phyloP scores from a whole-genome alignment of 768 basidiomycete genomes.

The Hericium coralloides region DNA sequence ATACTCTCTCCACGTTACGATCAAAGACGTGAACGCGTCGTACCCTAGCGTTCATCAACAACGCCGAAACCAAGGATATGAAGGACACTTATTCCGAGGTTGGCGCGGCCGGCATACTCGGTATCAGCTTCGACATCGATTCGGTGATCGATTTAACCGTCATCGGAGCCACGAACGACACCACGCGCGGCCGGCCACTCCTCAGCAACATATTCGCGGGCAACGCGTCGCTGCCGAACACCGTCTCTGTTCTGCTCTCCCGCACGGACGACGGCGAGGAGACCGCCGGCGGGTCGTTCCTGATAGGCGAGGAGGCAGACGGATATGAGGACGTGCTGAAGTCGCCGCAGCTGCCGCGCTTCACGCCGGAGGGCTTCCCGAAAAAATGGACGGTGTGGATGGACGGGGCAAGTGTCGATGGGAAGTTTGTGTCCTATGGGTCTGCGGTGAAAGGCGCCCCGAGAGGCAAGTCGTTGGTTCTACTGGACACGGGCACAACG shows the following conservation, averaged over 20 bases:
- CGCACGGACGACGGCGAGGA: constrained; percentile 22
- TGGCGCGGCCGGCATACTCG: background rate
- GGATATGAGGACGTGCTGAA: constrained; percentile 19
- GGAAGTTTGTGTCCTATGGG: background rate
- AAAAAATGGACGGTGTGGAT: background rate
- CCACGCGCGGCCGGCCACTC: too few relatives aligned
- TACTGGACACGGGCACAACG: background rate
- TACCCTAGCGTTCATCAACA: background rate
- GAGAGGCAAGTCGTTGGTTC: background rate
- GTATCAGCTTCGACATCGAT: background rate
- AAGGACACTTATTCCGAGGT: background rate
- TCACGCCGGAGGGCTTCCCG: background rate
- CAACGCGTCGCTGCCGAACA: constrained; percentile 22
- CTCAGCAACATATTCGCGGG: constrained; percentile 10
- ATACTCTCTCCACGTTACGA: background rate
- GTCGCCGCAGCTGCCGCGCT: constrained; percentile 17
- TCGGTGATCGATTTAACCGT: background rate
- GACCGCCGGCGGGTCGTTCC: constrained; percentile 21
- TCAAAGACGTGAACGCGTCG: background rate
- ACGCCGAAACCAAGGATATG: background rate
- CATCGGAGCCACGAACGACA: too few relatives aligned
- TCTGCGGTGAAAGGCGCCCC: background rate
- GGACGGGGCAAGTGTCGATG: background rate
- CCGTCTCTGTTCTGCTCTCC: constrained; percentile 23
- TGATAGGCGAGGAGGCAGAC: constrained; percentile 20